A percentile compares a stretch with the other conserved stretches of the same genome.
phyloP scores from a whole-genome alignment of 495 filamentous ascomycete species.

The Cenococcum geophilum region DNA sequence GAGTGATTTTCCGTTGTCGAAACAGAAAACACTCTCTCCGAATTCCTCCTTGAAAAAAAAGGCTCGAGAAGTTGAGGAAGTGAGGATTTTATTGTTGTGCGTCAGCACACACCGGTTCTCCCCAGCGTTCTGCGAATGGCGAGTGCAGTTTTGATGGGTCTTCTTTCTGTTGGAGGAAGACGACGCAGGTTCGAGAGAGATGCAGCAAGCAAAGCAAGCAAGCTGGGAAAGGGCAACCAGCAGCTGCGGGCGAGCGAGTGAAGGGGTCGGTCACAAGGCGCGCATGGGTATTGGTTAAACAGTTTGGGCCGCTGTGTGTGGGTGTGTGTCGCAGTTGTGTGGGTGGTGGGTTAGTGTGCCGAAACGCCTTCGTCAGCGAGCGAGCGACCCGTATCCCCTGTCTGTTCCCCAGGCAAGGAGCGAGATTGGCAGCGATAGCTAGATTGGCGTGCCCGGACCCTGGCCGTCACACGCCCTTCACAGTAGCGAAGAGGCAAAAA shows the following conservation, averaged over 20 bases:
- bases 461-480: neutral
- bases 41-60: too few relatives aligned
- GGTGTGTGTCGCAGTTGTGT: neutral
- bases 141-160: neutral
- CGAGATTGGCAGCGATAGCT: neutral
- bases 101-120: too few relatives aligned
- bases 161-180: neutral
- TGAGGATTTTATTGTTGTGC: neutral
- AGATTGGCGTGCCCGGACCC: neutral
- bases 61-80: neutral
- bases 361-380: slow-evolving; percentile 2
- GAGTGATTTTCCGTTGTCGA: too few relatives aligned
- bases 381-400: neutral
- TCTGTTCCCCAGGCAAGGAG: neutral
- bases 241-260: slow-evolving; percentile 4
- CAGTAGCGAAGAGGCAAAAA: neutral
- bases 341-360: slow-evolving; percentile 4
- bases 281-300: slow-evolving; percentile 7
- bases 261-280: slow-evolving; percentile 13
- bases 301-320: too few relatives aligned
- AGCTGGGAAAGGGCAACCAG: too few relatives aligned
- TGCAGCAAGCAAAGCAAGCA: too few relatives aligned
- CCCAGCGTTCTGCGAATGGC: neutral
- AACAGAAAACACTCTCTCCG: too few relatives aligned
- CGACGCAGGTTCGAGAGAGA: slow-evolving; percentile 5